Base-by-base conservation (phyloP, 441 rosid genomes). In the Gossypium lobatum region DNA sequence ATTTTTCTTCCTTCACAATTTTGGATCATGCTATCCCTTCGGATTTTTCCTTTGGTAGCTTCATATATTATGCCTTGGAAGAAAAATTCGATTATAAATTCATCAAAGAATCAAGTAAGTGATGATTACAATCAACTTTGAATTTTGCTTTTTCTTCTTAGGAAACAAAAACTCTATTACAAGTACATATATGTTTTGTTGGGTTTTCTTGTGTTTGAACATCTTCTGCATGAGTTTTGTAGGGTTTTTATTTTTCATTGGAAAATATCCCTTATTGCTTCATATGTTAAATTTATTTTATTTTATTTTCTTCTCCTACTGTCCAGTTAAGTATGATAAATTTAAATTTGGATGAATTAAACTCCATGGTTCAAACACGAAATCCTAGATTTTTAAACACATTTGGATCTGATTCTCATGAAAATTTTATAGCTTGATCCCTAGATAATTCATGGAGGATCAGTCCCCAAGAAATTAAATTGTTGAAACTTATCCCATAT, bases 11-110 rank as follows among this genome's bases (percentile, higher is more conserved):
- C 1, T 13, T 17, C 34, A 7, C 23, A 52, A 71, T 78, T 82
- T 70, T 42, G 96, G 98, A 93, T 93, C 97, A 92, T 93, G 98
- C 97, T 88, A 90, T 88, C 95, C 92, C 89, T 90, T 93, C 84
- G 97, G 97, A 93, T 92, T 82, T 85, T 83, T 92, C 90, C 97
- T 93, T 82, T 77, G 81, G 87, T 87, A 82, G 96, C 97, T 93
- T 78, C 74, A 57, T 48, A 67, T 37, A 2, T 54, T 6, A 17
- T 53, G 25, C 2, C 25, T 20, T 10, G 25, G 9, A 54, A 25
- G 50, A 0, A 25, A 54, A 66, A 5, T 25, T 16, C 1, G 17
- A 17, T 10, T n/a, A 2, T 17, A 73, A 37, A 54, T 62, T 57
- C 46, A 4, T 13, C 42, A 55, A 46, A 5, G 37, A 46, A 23